Evolutionary conservation across 345 rosid species (phyloP), one percentile per base, ranked within the genome.

Genomic region (Murraya paniculata): DNA sequence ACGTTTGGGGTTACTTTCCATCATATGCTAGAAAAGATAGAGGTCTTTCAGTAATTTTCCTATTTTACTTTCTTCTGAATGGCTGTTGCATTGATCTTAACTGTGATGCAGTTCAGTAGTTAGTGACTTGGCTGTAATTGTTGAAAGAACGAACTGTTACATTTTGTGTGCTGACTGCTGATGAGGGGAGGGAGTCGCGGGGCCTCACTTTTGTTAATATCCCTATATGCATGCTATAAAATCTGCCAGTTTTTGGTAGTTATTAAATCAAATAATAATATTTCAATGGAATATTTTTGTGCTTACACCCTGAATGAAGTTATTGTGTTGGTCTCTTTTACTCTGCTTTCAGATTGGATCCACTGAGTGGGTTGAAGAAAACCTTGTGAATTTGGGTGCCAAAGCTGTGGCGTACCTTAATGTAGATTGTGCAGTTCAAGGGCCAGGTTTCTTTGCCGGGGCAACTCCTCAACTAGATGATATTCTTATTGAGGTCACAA

Each of bases 361-460:
- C 64, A 94, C 98, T 1, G 99, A 96, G 87, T 96, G 99, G 99
- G 91, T 96, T 79, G 99, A 96, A 81, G 94, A 90, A 76, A 96
- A 96, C 83, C 82, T 94, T 62, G 77, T 89, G 61, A 96, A 90
- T 88, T 82, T 94, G 78, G 90, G 95, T 71, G 91, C 92, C 65
- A 94, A 88, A 88, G 97, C 93, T 41, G 92, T 92, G 73, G 93
- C 98, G 16, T 96, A 96, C 75, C 91, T 96, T 72, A 96, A 96
- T 71, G 98, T 96, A n/a, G 98, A 94, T 84, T 94, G 99, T 71
- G 99, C 99, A 0, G 99, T 92, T 85, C 99, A 96, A 90, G 99
- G 98, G 68, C 86, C 95, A 2, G 98, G 98, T 67, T 87, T 96
- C 79, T 91, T 92, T 64, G 91, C 93, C 14, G 85, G 95, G 30